A percentile compares a stretch with the other conserved stretches of the same genome.
Evolutionary conservation across 2,329 filamentous ascomycete genomes (phyloP).

Genomic region (Paramyrothecium roridum): DNA sequence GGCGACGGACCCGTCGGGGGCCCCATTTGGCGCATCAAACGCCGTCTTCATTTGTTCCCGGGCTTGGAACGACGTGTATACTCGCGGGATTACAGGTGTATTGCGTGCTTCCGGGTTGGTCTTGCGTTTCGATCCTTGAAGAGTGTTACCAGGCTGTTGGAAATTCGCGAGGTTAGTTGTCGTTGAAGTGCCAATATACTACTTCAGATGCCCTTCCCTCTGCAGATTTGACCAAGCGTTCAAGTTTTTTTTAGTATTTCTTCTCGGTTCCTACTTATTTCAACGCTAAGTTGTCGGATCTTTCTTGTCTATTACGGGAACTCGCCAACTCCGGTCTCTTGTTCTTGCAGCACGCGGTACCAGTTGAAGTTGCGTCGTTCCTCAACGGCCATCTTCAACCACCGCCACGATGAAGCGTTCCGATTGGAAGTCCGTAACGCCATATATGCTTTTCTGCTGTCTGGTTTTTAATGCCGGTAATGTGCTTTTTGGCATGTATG

Average conservation of each 20-base stretch:
- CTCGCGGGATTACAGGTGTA: neutral
- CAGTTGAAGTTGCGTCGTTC: too few relatives aligned
- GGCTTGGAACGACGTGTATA: neutral
- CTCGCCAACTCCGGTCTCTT: too few relatives aligned
- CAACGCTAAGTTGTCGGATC: neutral
- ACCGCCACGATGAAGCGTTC: slow-evolving; percentile 1
- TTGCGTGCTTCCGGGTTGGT: neutral
- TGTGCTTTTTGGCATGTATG: slow-evolving; percentile 2
- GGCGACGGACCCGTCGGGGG: neutral
- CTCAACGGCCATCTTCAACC: neutral
- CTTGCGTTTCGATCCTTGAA: neutral
- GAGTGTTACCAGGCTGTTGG: neutral
- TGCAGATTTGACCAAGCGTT: neutral
- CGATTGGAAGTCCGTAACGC: slow-evolving; percentile 1
- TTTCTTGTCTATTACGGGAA: neutral
- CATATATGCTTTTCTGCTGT: slow-evolving; percentile 1
- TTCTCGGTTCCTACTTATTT: neutral
- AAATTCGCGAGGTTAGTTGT: neutral
- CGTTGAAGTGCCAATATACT: neutral
- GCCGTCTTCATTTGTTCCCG: neutral
- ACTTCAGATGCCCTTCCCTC: neutral
- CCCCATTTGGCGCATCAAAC: neutral
- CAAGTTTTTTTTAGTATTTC: too few relatives aligned
- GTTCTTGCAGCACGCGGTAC: too few relatives aligned
- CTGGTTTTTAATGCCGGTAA: slow-evolving; percentile 2